These are phyloP conservation scores for Emiliania huxleyi DNA, from an alignment of 78 protist genomes.

Conservation along the genomic window DNA sequence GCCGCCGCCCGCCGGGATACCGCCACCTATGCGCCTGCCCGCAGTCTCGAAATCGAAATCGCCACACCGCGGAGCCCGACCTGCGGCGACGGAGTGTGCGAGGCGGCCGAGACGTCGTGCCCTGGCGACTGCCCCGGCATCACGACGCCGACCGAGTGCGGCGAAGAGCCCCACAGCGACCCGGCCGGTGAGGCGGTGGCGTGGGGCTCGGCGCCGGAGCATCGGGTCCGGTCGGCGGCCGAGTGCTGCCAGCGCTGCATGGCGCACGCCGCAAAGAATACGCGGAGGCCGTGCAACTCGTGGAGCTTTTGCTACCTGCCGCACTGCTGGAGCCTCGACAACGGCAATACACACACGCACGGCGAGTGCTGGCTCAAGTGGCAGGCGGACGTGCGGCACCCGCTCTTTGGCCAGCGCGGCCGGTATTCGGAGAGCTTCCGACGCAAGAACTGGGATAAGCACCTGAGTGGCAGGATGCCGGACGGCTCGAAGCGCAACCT, in stretches of 20 bases:
- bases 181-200: background rate
- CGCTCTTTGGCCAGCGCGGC: slow-evolving; percentile 14
- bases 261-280: background rate
- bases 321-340: background rate
- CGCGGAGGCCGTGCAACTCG: background rate
- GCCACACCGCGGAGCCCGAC: too few species aligned
- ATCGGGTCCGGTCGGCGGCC: too few species aligned
- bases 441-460: background rate
- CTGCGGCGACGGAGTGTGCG: too few species aligned
- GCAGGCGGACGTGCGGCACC: background rate
- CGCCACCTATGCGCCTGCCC: too few species aligned
- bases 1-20: too few species aligned
- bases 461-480: too few species aligned
- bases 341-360: background rate
- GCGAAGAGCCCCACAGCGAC: background rate
- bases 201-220: background rate
- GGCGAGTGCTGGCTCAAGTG: slow-evolving; percentile 28
- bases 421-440: background rate
- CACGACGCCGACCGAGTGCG: background rate
- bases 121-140: background rate
- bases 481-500: too few species aligned
- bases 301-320: background rate
- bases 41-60: too few species aligned
- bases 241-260: background rate
- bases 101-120: too few species aligned